Conservation (phyloP, 2,329 filamentous ascomycete genomes). For the Xylaria hypoxylon region DNA sequence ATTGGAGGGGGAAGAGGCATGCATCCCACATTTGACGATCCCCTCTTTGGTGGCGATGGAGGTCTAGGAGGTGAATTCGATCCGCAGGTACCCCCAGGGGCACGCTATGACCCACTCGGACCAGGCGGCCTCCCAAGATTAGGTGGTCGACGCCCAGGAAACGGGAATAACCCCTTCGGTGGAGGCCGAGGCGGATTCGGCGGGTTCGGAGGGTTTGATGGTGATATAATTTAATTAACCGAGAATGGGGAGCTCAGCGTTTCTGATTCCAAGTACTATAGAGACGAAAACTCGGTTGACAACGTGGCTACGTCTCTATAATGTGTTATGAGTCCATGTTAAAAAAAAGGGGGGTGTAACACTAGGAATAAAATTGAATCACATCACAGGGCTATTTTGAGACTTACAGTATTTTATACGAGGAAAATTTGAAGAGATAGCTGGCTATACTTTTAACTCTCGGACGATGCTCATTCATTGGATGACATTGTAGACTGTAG, state of each 20-base stretch:
- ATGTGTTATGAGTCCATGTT: slow-evolving; percentile 29
- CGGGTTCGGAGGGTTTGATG: slow-evolving; percentile 49
- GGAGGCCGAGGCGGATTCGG: slow-evolving; percentile 49
- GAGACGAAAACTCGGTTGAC: slow-evolving; percentile 8
- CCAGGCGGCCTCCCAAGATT: slow-evolving; percentile 69
- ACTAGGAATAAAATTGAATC: slow-evolving; percentile 21
- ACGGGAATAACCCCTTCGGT: slow-evolving; percentile 56
- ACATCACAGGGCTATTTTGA: background rate
- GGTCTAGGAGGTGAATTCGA: slow-evolving; percentile 67
- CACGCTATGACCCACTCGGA: slow-evolving; percentile 89
- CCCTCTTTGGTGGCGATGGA: slow-evolving; percentile 74
- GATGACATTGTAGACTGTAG: slow-evolving; percentile 32
- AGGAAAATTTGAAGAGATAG: background rate
- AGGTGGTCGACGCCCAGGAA: slow-evolving; percentile 56
- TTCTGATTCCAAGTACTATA: background rate
- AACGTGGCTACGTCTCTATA: slow-evolving; percentile 10
- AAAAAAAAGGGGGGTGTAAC: slow-evolving; percentile 14
- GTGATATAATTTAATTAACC: slow-evolving; percentile 46
- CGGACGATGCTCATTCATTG: slow-evolving; percentile 5
- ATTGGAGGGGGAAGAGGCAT: slow-evolving; percentile 80
- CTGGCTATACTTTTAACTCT: background rate
- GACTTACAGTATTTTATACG: slow-evolving; percentile 13
- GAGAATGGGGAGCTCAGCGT: background rate
- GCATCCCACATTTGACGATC: slow-evolving; percentile 96
- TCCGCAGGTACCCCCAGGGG: slow-evolving; percentile 83